Evolutionary conservation across 1,284 basidiomycete species (phyloP).

Genomic region (Albatrellus sp.): DNA sequence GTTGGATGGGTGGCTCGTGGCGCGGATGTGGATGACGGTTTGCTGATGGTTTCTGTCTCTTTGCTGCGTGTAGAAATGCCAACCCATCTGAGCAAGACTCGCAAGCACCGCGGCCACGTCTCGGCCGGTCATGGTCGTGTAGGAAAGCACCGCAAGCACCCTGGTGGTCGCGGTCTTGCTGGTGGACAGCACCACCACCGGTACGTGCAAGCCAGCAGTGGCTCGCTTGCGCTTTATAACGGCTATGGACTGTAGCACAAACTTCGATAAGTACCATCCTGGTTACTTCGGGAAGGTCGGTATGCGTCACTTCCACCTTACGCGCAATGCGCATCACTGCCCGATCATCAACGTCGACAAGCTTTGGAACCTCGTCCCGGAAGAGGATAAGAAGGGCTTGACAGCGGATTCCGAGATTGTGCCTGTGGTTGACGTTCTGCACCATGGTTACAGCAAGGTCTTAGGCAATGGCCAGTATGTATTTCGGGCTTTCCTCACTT

Average conservation of each 20-base stretch:
- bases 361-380: conserved; percentile 73
- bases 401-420: conserved; percentile 65
- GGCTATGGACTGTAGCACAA: conserved; percentile 37
- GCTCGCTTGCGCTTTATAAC: conserved; percentile 2
- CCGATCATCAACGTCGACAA: conserved; percentile 98
- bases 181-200: conserved; percentile 99
- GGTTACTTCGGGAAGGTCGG: conserved; percentile 99
- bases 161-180: conserved; percentile 99
- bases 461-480: conserved; percentile 77
- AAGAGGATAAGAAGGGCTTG: conserved; percentile 63
- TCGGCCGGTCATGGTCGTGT: conserved; percentile 99
- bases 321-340: conserved; percentile 82
- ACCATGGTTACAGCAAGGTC: conserved; percentile 85
- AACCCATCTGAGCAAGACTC: conserved; percentile 88
- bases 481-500: background rate
- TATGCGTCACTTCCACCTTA: conserved; percentile 98
- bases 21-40: conserved; percentile 16
- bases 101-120: conserved; percentile 98
- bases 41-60: conserved; percentile 13
- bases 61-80: conserved; percentile 87
- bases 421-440: conserved; percentile 83
- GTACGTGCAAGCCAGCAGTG: conserved; percentile 29
- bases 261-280: conserved; percentile 93
- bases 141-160: conserved; percentile 99
- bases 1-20: conserved; percentile 32